Conservation (phyloP, 129 eudicot species). For the Centrapalus pauciflorus region DNA sequence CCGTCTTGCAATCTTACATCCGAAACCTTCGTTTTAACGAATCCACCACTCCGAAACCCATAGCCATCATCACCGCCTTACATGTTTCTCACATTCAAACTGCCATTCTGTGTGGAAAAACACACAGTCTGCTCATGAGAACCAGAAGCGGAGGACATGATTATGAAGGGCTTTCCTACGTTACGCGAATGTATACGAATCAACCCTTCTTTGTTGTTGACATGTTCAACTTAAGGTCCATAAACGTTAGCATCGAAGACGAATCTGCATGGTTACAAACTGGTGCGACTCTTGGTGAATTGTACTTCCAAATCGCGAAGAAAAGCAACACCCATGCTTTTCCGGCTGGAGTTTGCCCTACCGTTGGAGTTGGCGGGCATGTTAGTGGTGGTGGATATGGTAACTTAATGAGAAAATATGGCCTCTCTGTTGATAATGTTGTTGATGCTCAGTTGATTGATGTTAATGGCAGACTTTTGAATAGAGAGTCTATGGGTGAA, state of each 20-base stretch:
- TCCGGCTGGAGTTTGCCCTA: constrained; percentile 45
- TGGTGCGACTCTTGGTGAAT: constrained; percentile 45
- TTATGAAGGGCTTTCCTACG: constrained; percentile 44
- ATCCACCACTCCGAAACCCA: constrained; percentile 29
- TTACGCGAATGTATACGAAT: constrained; percentile 14
- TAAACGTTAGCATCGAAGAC: constrained; percentile 11
- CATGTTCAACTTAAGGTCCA: constrained; percentile 27
- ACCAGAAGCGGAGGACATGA: constrained; percentile 52
- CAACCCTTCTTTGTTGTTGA: constrained; percentile 36
- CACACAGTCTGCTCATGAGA: constrained; percentile 20
- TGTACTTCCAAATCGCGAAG: constrained; percentile 33
- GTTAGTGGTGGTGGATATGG: constrained; percentile 51
- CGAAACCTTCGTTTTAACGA: constrained; percentile 34
- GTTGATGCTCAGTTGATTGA: constrained; percentile 35
- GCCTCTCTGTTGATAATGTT: constrained; percentile 37
- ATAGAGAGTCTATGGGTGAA: constrained; percentile 42
- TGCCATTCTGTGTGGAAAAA: constrained; percentile 21
- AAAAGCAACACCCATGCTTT: constrained; percentile 31
- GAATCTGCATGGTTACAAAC: constrained; percentile 44
- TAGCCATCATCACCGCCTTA: constrained; percentile 29
- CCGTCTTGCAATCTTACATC: constrained; percentile 27
- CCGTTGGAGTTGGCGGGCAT: constrained; percentile 55
- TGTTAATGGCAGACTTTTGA: constrained; percentile 17
- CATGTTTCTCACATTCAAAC: constrained; percentile 37
- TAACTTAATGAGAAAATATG: constrained; percentile 41